Evolutionary conservation across 495 filamentous ascomycete species (phyloP).

Genomic region (Venustampulla echinocandica): DNA sequence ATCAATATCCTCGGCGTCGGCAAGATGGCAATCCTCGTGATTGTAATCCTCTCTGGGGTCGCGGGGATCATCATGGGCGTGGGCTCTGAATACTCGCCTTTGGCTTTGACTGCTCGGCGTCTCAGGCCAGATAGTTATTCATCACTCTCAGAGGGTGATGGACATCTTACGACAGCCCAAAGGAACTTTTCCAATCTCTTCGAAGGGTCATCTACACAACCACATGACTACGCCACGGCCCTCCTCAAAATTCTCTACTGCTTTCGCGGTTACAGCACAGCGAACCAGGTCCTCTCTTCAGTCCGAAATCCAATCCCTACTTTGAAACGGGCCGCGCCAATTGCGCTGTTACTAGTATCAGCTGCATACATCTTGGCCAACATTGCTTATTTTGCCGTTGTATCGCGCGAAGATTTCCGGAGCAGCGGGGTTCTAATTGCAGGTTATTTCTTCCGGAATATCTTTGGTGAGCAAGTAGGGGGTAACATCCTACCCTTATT

Average conservation of each 20-base stretch:
- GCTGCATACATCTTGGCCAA: conserved; percentile 57
- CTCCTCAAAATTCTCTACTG: conserved; percentile 42
- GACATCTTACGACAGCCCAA: conserved; percentile 24
- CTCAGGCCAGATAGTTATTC: conserved; percentile 13
- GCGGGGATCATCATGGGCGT: conserved; percentile 33
- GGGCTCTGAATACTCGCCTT: conserved; percentile 23
- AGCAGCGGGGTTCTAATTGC: conserved; percentile 36
- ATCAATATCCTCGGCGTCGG: conserved; percentile 55
- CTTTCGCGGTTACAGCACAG: conserved; percentile 38
- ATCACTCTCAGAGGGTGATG: no score
- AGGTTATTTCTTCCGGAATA: conserved; percentile 39
- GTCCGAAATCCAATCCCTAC: conserved; percentile 52
- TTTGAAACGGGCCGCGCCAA: conserved; percentile 49
- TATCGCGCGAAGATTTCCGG: conserved; percentile 40
- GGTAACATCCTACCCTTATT: conserved; percentile 45
- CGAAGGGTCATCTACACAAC: conserved; percentile 31
- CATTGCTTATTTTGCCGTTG: conserved; percentile 48
- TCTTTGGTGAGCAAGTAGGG: conserved; percentile 31
- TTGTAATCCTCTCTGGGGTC: conserved; percentile 54
- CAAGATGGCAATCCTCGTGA: conserved; percentile 55
- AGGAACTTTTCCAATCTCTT: conserved; percentile 30
- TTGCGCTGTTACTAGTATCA: conserved; percentile 47
- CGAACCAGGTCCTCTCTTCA: conserved; percentile 47
- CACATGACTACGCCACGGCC: conserved; percentile 40
- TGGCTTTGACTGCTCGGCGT: conserved; percentile 3